Percentiles rank a stretch among this genome's conserved stretches.
These are phyloP conservation scores for Nemania serpens DNA, from an alignment of 2,329 filamentous ascomycete species.

Conservation along the genomic window DNA sequence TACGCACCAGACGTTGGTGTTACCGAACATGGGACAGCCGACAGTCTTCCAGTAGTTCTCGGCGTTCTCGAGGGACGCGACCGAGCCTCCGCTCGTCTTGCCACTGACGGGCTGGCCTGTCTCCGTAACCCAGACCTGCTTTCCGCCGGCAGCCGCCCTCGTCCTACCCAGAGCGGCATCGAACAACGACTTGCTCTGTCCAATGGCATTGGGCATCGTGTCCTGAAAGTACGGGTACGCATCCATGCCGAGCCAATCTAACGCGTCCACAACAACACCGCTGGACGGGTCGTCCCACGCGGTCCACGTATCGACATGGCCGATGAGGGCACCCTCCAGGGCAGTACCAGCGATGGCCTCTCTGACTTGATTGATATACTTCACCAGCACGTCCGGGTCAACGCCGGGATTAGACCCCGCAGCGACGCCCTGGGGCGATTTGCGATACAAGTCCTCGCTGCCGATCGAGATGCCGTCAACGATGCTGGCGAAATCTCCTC, in stretches of 20 bases:
- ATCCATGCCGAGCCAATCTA: slow-evolving; percentile 83
- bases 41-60: slow-evolving; percentile 81
- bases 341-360: slow-evolving; percentile 65
- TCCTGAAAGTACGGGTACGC: slow-evolving; percentile 85
- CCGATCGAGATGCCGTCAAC: slow-evolving; percentile 86
- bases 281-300: slow-evolving; percentile 76
- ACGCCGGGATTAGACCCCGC: slow-evolving; percentile 67
- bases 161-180: slow-evolving; percentile 67
- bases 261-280: slow-evolving; percentile 67
- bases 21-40: slow-evolving; percentile 71
- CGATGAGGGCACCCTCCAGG: slow-evolving; percentile 63
- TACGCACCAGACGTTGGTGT: slow-evolving; percentile 66
- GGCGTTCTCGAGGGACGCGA: slow-evolving; percentile 69
- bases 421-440: slow-evolving; percentile 69
- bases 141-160: slow-evolving; percentile 61
- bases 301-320: slow-evolving; percentile 91
- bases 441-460: slow-evolving; percentile 84
- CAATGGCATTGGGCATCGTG: slow-evolving; percentile 68
- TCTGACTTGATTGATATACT: slow-evolving; percentile 73
- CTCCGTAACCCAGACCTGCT: slow-evolving; percentile 85
- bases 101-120: slow-evolving; percentile 85
- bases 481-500: slow-evolving; percentile 64
- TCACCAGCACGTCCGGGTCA: slow-evolving; percentile 63
- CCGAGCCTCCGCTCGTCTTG: slow-evolving; percentile 62
- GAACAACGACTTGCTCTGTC: slow-evolving; percentile 69